Percentiles rank a stretch among this genome's conserved stretches.
Conservation (phyloP, 805 yeast genomes). For the Lipomyces oligophaga region DNA sequence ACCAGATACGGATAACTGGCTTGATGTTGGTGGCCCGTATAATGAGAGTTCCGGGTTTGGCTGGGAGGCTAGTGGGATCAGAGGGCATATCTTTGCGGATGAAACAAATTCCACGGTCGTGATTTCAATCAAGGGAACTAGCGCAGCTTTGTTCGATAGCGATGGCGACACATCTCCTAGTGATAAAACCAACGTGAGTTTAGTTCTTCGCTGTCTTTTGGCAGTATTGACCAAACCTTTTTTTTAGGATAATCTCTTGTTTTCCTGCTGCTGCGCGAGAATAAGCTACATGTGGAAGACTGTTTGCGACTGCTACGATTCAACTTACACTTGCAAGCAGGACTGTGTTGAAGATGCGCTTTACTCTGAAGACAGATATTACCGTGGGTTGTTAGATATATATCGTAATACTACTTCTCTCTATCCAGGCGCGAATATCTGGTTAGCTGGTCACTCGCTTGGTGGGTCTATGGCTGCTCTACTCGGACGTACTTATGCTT, state of each 20-base stretch:
- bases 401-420: conserved; percentile 65
- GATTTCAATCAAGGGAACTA: conserved; percentile 84
- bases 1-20: conserved; percentile 84
- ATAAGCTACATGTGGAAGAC: conserved; percentile 91
- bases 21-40: conserved; percentile 50
- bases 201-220: background rate
- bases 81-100: conserved; percentile 86
- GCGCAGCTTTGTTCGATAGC: conserved; percentile 54
- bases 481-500: conserved; percentile 84
- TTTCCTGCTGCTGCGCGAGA: conserved; percentile 95
- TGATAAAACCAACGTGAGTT: conserved; percentile 61
- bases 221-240: background rate
- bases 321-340: conserved; percentile 83
- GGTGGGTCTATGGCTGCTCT: conserved; percentile 86
- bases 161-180: conserved; percentile 69
- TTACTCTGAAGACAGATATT: conserved; percentile 73
- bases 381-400: conserved; percentile 72
- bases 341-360: conserved; percentile 79
- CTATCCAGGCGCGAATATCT: conserved; percentile 70
- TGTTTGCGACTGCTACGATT: conserved; percentile 88
- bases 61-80: conserved; percentile 78
- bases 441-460: conserved; percentile 94
- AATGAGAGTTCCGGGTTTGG: conserved; percentile 55
- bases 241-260: conserved; percentile 66
- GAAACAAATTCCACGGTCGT: conserved; percentile 58